Base-by-base conservation (phyloP, 306 rosid species). In the Inga laurina region DNA sequence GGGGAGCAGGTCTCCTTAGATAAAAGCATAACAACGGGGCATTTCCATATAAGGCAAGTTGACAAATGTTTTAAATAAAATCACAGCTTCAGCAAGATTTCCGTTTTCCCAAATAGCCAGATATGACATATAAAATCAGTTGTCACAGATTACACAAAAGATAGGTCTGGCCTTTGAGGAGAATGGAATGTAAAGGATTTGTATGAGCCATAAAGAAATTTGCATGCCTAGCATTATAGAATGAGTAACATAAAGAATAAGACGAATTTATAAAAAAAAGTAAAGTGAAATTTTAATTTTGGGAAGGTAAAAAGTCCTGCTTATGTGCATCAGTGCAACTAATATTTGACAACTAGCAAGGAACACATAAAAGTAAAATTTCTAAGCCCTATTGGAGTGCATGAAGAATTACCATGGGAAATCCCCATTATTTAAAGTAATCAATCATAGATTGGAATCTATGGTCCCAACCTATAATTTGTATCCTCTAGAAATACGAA, bases 361-460 rank as follows among this genome's bases (percentile, higher is more conserved):
- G 45, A 78, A 68, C 44, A 56, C 44, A 70, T n/a, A 62, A 69
- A 39, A 52, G 44, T 8, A 79, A 67, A 37, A 68, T 54, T 19
- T 69, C 34, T 27, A 79, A 32, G 35, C 0, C 18, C 37, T 6
- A 49, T 35, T 49, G 46, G 52, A 11, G 41, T 35, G 70, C 70
- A 64, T 64, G 19, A 46, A 49, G 44, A 61, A 52, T 77, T 22
- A 73, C 68, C 69, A 8, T 24, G 10, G 71, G 82, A 73, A 54
- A 77, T 27, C 74, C 77, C 80, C 54, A 76, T 45, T 18, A 81
- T 43, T 66, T 72, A 72, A 81, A 52, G 45, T 44, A 8, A 68
- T 79, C 8, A 77, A 71, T 57, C 79, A 67, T 13, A 72, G 49
- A 68, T 79, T 79, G 59, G 8, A 75, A 75, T 7, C 56, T 67